These are phyloP conservation scores for Tuber aestivum DNA, from an alignment of 495 filamentous ascomycete genomes.

Conservation along the genomic window DNA sequence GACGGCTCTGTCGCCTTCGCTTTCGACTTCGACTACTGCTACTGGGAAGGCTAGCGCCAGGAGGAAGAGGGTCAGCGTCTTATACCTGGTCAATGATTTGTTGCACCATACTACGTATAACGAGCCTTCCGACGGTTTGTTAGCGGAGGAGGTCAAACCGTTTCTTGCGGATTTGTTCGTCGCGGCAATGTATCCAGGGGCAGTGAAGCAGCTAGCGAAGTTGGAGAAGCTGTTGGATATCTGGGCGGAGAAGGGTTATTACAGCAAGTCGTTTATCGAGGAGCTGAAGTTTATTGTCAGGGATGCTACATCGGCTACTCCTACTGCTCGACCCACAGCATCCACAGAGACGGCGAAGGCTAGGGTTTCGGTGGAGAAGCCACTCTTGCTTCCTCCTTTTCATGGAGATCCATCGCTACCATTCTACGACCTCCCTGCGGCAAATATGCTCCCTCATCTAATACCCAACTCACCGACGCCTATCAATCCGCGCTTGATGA, in stretches of 20 bases:
- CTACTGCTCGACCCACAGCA: slow-evolving; percentile 2
- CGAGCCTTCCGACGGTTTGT: slow-evolving; percentile 47
- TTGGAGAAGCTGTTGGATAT: slow-evolving; percentile 60
- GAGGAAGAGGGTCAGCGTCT: slow-evolving; percentile 66
- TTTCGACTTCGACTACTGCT: slow-evolving; percentile 41
- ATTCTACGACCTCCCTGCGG: slow-evolving; percentile 81
- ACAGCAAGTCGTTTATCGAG: slow-evolving; percentile 52
- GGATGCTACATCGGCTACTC: slow-evolving; percentile 41
- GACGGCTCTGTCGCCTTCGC: slow-evolving; percentile 59
- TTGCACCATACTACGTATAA: slow-evolving; percentile 72
- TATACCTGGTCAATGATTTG: slow-evolving; percentile 78
- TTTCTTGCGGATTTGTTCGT: slow-evolving; percentile 58
- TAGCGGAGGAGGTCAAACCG: slow-evolving; percentile 58
- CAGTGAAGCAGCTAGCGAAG: slow-evolving; percentile 61
- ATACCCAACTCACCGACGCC: slow-evolving; percentile 67
- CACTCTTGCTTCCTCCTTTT: slow-evolving; percentile 37
- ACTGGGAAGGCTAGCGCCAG: slow-evolving; percentile 53
- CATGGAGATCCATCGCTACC: slow-evolving; percentile 72
- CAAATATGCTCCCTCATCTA: slow-evolving; percentile 71
- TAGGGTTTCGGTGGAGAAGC: slow-evolving; percentile 19
- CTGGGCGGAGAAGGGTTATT: slow-evolving; percentile 71
- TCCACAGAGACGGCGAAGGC: slow-evolving; percentile 20
- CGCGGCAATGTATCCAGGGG: slow-evolving; percentile 56
- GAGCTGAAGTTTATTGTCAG: slow-evolving; percentile 50
- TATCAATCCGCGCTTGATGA: slow-evolving; percentile 65